Percentiles rank a stretch among this genome's conserved stretches.
phyloP scores from a whole-genome alignment of 1,284 basidiomycete genomes.

The Leccinum pachyderme region DNA sequence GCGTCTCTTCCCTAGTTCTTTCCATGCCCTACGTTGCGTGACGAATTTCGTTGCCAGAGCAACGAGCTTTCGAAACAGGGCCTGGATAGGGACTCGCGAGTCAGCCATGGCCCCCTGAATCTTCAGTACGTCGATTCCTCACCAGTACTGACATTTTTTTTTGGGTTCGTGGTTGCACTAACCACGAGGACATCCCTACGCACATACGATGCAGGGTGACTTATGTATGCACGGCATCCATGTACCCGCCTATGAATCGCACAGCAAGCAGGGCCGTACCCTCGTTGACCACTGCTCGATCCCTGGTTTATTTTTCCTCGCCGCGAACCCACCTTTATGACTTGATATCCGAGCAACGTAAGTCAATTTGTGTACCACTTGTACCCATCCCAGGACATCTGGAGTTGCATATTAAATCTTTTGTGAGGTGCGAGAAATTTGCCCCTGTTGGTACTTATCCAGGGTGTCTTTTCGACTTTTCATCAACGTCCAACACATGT shows the following conservation, averaged over 20 bases:
- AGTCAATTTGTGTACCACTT: not conserved
- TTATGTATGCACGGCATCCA: slow-evolving; percentile 27
- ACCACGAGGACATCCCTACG: slow-evolving; percentile 26
- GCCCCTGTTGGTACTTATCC: slow-evolving; percentile 2
- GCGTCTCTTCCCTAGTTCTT: slow-evolving; percentile 9
- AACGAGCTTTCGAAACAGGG: slow-evolving; percentile 25
- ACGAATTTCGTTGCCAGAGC: slow-evolving; percentile 25
- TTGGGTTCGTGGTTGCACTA: slow-evolving; percentile 18
- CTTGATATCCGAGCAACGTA: slow-evolving; percentile 20
- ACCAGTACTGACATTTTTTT: slow-evolving; percentile 30
- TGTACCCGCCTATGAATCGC: slow-evolving; percentile 13
- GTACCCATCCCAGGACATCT: not conserved
- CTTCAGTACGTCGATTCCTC: slow-evolving; percentile 18
- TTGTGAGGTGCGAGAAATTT: slow-evolving; percentile 10
- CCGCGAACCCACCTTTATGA: slow-evolving; percentile 17
- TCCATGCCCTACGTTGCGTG: slow-evolving; percentile 21
- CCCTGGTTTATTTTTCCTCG: slow-evolving; percentile 6
- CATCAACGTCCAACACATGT: slow-evolving; percentile 6
- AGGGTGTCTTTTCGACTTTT: slow-evolving; percentile 6
- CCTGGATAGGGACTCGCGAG: slow-evolving; percentile 14
- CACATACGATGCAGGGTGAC: slow-evolving; percentile 12
- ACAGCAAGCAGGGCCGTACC: slow-evolving; percentile 23
- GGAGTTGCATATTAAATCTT: slow-evolving; percentile 1
- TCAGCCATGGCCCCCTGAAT: slow-evolving; percentile 16
- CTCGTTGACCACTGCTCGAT: slow-evolving; percentile 17